Evolutionary conservation across 1,284 basidiomycete species (phyloP), one percentile per base, ranked within the genome.

Genomic region (Meira miltonrushii): DNA sequence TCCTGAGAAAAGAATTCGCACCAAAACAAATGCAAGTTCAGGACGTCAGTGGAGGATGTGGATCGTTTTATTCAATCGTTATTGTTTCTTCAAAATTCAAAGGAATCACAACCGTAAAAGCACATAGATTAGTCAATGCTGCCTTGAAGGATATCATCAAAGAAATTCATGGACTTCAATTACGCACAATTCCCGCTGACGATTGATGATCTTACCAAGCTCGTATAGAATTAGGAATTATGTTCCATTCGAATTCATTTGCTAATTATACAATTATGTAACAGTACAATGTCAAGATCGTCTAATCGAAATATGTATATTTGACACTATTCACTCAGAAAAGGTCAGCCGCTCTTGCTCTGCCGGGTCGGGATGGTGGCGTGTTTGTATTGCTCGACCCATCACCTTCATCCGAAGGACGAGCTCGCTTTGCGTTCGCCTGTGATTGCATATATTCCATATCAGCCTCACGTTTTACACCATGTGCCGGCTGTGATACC

Each of bases 1-100:
- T 92, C 80, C 81, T 96, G 43, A 83, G 82, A 7, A 82, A 84
- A 50, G 85, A 81, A 68, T 92, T 95, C 79, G 79, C 83, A 10
- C 90, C 92, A 2, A 47, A 57, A 10, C 48, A 65, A n/a, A 63
- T 77, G 47, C 69, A 75, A 49, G 72, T 77, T 1, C 65, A 71
- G 39, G 75, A 77, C 47, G 69, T 77, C 21, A 68, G 65, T 44
- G 74, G 93, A 57, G 94, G 94, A 33, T 98, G 94, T 76, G 95
- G 94, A 11, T 85, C 88, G 2, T 99, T 98, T 80, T 99, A 95
- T 76, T 89, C 92, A 41, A 95, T 99, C 66, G 84, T 86, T 40
- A 88, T 99, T 62, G 85, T 88, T 2, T 92, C 90, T 59, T 80
- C 86, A 17, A 84, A 84, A 1, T 98, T 99, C 83, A 87, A 88